phyloP scores from a whole-genome alignment of 2,329 filamentous ascomycete genomes.

The Aureobasidium subglaciale region DNA sequence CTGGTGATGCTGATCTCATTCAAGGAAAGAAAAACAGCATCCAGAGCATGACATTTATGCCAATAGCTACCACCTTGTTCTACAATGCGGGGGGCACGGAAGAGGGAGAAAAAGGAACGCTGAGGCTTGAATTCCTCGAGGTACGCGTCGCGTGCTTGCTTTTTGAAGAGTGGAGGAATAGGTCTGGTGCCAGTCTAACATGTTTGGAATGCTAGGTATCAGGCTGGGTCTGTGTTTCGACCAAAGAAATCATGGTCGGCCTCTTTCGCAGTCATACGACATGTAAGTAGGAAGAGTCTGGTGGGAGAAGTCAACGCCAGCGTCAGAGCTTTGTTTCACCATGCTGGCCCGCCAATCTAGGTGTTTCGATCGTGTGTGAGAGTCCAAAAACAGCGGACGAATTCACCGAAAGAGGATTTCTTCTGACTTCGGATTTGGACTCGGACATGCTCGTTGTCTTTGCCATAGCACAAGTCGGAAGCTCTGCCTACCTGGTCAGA shows the following conservation, averaged over 20 bases:
- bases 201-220: not conserved
- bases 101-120: slow-evolving; percentile 5
- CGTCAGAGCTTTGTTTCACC: slow-evolving; percentile 5
- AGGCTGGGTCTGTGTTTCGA: not conserved
- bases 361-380: not conserved
- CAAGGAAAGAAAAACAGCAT: not conserved
- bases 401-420: not conserved
- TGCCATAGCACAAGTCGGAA: not conserved
- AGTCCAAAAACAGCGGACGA: not conserved
- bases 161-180: slow-evolving; percentile 3
- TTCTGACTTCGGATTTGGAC: not conserved
- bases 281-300: not conserved
- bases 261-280: not conserved
- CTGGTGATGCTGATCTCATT: not conserved
- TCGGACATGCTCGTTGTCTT: not conserved
- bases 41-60: slow-evolving; percentile 4
- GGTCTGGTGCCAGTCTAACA: too few species aligned
- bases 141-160: slow-evolving; percentile 12
- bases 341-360: not conserved
- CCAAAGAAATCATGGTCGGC: not conserved
- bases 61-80: not conserved
- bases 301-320: not conserved
- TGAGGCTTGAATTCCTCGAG: slow-evolving; percentile 7
- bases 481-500: not conserved
- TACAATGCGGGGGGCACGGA: not conserved